Conservation (phyloP, 495 filamentous ascomycete genomes). For the Penicillium nucicola region DNA sequence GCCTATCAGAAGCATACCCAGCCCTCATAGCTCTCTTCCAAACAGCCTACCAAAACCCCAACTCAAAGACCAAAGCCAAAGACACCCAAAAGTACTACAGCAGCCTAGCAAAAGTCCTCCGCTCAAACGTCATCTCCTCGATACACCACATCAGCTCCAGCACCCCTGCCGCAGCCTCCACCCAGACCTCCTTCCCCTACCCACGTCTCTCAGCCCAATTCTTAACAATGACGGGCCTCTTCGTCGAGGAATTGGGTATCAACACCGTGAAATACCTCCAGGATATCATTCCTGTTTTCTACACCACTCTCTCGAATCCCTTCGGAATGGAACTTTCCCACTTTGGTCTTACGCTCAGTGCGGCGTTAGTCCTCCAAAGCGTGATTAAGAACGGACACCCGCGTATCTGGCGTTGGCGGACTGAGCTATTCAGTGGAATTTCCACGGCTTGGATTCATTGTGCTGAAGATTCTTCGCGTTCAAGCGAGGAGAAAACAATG, state of each 20-base stretch:
- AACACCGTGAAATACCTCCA: conserved; percentile 72
- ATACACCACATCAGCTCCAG: conserved; percentile 50
- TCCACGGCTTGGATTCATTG: conserved; percentile 66
- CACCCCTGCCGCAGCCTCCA: conserved; percentile 38
- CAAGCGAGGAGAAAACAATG: conserved; percentile 14
- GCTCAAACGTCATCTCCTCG: conserved; percentile 42
- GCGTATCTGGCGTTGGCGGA: conserved; percentile 59
- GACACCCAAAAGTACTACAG: conserved; percentile 17
- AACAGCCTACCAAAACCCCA: conserved; percentile 28
- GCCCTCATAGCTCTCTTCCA: conserved; percentile 59
- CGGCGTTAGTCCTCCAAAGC: conserved; percentile 53
- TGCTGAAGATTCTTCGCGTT: conserved; percentile 30
- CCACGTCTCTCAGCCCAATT: conserved; percentile 50
- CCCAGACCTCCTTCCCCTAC: conserved; percentile 47
- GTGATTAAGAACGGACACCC: conserved; percentile 72
- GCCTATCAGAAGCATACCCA: conserved; percentile 65
- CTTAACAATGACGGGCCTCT: conserved; percentile 47
- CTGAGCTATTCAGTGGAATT: conserved; percentile 65
- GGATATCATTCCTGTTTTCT: conserved; percentile 67
- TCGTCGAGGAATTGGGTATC: conserved; percentile 63
- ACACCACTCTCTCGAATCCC: conserved; percentile 62
- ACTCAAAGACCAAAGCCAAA: conserved; percentile 6
- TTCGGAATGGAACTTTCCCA: conserved; percentile 59
- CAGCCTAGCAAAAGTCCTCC: conserved; percentile 29
- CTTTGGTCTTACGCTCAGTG: conserved; percentile 39